phyloP scores from a whole-genome alignment of 1,284 basidiomycete species.

The Cerrena zonata region DNA sequence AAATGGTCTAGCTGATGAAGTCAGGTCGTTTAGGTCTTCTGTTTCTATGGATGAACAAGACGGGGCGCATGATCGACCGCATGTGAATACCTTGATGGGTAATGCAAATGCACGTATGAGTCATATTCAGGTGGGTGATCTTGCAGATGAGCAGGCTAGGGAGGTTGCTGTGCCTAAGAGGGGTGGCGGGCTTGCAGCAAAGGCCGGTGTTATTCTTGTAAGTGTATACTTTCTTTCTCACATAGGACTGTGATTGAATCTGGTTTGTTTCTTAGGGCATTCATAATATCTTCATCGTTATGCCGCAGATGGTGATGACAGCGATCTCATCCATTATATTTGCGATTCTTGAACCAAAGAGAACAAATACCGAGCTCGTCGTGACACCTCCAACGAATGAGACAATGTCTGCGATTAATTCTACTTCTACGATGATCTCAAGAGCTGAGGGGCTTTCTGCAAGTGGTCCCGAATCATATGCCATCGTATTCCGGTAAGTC shows the following conservation, averaged over 20 bases:
- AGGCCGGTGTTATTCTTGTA: slow-evolving; percentile 86
- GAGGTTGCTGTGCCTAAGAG: slow-evolving; percentile 4
- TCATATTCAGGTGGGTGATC: slow-evolving; percentile 24
- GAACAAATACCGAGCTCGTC: slow-evolving; percentile 37
- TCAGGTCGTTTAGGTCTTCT: slow-evolving; percentile 25
- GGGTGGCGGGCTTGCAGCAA: slow-evolving; percentile 33
- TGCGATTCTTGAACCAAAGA: slow-evolving; percentile 58
- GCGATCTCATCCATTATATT: slow-evolving; percentile 64
- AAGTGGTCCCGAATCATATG: slow-evolving; percentile 57
- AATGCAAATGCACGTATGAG: slow-evolving; percentile 45
- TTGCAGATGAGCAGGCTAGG: slow-evolving; percentile 12
- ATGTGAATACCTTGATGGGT: slow-evolving; percentile 32
- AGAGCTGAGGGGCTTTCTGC: slow-evolving; percentile 14
- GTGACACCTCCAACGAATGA: slow-evolving; percentile 29
- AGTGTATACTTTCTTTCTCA: slow-evolving; percentile 22
- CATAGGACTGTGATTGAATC: slow-evolving; percentile 3
- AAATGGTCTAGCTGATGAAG: slow-evolving; percentile 29
- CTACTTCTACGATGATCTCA: slow-evolving; percentile 12
- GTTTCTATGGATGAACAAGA: slow-evolving; percentile 28
- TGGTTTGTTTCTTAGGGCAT: slow-evolving; percentile 56
- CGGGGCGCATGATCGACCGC: slow-evolving; percentile 23
- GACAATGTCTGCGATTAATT: slow-evolving; percentile 19
- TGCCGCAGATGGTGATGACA: slow-evolving; percentile 69
- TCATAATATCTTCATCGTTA: slow-evolving; percentile 85
- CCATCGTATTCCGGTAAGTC: slow-evolving; percentile 70